These are phyloP conservation scores for Panicum miliaceum DNA, from an alignment of 176 grass and related monocot genomes.

Conservation along the genomic window DNA sequence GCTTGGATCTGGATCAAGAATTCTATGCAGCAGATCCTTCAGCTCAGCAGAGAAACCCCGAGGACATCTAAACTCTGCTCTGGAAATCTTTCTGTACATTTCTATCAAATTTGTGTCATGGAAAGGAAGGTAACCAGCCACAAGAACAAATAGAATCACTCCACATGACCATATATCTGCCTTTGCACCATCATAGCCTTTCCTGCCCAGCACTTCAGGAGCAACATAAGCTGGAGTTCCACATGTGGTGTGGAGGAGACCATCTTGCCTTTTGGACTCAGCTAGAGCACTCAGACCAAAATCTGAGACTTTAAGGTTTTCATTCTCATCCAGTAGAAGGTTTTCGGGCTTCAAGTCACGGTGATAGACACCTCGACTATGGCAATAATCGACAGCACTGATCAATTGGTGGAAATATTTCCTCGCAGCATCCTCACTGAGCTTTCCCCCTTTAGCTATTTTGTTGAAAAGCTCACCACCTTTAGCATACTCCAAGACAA, in stretches of 20 bases:
- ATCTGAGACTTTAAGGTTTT: constrained; percentile 95
- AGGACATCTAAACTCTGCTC: constrained; percentile 79
- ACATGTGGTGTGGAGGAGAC: constrained; percentile 86
- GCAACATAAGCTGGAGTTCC: constrained; percentile 98
- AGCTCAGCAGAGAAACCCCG: constrained; percentile 69
- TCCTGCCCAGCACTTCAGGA: constrained; percentile 82
- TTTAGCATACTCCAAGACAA: constrained; percentile 93
- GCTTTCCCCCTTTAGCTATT: constrained; percentile 76
- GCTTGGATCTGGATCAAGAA: constrained; percentile 79
- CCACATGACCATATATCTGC: constrained; percentile 94
- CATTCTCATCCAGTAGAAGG: constrained; percentile 83
- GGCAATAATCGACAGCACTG: constrained; percentile 88
- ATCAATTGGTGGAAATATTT: constrained; percentile 96
- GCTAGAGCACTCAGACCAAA: constrained; percentile 90
- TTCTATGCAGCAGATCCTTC: constrained; percentile 69
- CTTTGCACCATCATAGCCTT: constrained; percentile 88
- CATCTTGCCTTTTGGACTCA: constrained; percentile 83
- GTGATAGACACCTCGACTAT: constrained; percentile 89
- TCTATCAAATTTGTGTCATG: constrained; percentile 95
- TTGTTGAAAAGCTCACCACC: constrained; percentile 95
- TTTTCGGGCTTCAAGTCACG: constrained; percentile 97
- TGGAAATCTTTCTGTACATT: constrained; percentile 88
- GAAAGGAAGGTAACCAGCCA: constrained; percentile 89
- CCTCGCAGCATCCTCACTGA: constrained; percentile 66
- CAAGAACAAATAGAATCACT: constrained; percentile 91